Conservation (phyloP, 495 filamentous ascomycete species). For the Immersiella caudata region DNA sequence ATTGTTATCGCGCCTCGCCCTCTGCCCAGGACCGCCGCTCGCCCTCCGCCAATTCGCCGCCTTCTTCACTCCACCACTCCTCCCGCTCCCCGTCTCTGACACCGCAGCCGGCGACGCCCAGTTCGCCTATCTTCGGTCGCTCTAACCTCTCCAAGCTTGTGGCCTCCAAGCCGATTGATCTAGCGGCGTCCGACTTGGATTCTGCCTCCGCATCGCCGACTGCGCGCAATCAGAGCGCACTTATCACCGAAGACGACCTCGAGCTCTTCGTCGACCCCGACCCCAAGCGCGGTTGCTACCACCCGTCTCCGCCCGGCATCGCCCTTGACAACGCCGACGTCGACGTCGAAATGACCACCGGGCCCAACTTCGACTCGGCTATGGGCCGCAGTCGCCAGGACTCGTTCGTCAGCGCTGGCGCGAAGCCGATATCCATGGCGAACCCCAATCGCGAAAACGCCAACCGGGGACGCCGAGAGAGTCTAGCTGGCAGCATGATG, state of each 20-base stretch:
- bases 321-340: conserved; percentile 35
- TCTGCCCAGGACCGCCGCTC: conserved; percentile 25
- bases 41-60: conserved; percentile 34
- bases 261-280: conserved; percentile 47
- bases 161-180: conserved; percentile 23
- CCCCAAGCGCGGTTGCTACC: conserved; percentile 21
- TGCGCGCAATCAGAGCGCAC: conserved; percentile 21
- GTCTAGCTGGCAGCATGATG: conserved; percentile 82
- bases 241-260: conserved; percentile 26
- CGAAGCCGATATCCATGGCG: conserved; percentile 83
- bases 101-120: conserved; percentile 46
- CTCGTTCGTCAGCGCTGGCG: conserved; percentile 76
- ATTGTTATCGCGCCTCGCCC: conserved; percentile 40
- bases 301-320: neutral
- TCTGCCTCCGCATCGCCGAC: conserved; percentile 36
- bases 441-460: conserved; percentile 71
- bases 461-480: conserved; percentile 72
- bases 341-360: conserved; percentile 64
- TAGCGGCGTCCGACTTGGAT: conserved; percentile 21
- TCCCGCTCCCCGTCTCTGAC: conserved; percentile 41
- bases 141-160: conserved; percentile 39
- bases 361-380: conserved; percentile 58
- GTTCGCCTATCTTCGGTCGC: conserved; percentile 41
- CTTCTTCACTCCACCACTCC: conserved; percentile 40
- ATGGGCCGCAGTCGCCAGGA: conserved; percentile 64